Percentiles rank a stretch among this genome's conserved stretches.
These are phyloP conservation scores for Spinacia oleracea DNA, from an alignment of 179 eudicot species.

Conservation along the genomic window DNA sequence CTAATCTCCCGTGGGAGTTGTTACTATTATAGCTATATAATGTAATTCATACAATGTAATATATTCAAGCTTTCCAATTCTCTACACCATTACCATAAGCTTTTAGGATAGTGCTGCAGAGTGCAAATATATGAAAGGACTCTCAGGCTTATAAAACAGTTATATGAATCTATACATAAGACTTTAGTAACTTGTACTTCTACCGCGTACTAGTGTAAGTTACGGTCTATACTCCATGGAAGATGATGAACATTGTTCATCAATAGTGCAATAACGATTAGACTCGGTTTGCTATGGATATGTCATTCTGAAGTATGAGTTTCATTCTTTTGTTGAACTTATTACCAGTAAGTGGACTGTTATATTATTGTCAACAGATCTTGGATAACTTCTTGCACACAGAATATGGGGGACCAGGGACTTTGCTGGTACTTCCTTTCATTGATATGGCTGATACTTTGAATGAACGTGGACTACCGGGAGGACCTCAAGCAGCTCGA, in stretches of 20 bases:
- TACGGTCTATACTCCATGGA: background rate
- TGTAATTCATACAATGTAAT: too few species aligned
- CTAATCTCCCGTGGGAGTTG: too few species aligned
- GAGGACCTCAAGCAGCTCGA: constrained; percentile 92
- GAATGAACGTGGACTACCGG: constrained; percentile 66
- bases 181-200: background rate
- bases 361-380: constrained; percentile 45
- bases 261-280: background rate
- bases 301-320: background rate
- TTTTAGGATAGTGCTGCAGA: background rate
- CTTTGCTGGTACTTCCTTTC: constrained; percentile 78
- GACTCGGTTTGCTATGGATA: background rate
- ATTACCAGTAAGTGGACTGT: constrained; percentile 4
- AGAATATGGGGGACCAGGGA: constrained; percentile 94
- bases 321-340: background rate
- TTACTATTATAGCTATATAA: too few species aligned
- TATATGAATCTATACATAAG: background rate
- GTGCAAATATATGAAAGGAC: background rate
- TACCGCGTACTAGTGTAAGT: background rate
- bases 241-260: background rate
- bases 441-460: constrained; percentile 83
- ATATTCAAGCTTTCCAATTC: too few species aligned
- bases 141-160: background rate
- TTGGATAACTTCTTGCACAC: constrained; percentile 61
- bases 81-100: background rate